phyloP scores from a whole-genome alignment of 2,329 filamentous ascomycete genomes.

The Amauroascus verrucosus region DNA sequence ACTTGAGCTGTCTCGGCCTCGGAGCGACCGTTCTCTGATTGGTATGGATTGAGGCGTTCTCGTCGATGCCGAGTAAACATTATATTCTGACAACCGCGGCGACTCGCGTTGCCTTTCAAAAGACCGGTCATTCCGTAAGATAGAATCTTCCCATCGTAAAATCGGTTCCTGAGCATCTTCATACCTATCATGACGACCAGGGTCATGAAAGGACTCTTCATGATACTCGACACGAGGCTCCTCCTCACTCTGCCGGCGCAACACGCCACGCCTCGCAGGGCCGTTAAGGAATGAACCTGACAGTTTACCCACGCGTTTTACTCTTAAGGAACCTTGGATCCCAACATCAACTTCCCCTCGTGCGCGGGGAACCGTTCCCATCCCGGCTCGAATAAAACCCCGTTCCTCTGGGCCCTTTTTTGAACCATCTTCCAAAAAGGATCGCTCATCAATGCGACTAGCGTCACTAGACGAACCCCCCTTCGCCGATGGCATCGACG shows the following conservation, averaged over 20 bases:
- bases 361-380: slow-evolving; percentile 13
- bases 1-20: background rate
- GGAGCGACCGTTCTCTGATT: slow-evolving; percentile 3
- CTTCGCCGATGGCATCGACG: slow-evolving; percentile 27
- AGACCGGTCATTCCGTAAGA: slow-evolving; percentile 8
- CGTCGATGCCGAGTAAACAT: slow-evolving; percentile 15
- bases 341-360: slow-evolving; percentile 53
- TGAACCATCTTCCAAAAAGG: slow-evolving; percentile 24
- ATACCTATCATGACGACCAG: background rate
- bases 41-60: slow-evolving; percentile 12
- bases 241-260: slow-evolving; percentile 52
- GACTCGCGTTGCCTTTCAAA: slow-evolving; percentile 9
- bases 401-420: slow-evolving; percentile 26
- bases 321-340: slow-evolving; percentile 61
- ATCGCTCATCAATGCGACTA: slow-evolving; percentile 27
- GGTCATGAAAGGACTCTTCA: slow-evolving; percentile 13
- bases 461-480: slow-evolving; percentile 25
- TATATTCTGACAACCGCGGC: slow-evolving; percentile 19
- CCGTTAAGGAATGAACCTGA: slow-evolving; percentile 70
- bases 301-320: slow-evolving; percentile 66
- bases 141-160: background rate
- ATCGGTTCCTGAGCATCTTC: background rate
- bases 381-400: slow-evolving; percentile 18
- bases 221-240: slow-evolving; percentile 39
- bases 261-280: slow-evolving; percentile 63